Base-by-base conservation (phyloP, 768 basidiomycete genomes). In the Pluteus cervinus region DNA sequence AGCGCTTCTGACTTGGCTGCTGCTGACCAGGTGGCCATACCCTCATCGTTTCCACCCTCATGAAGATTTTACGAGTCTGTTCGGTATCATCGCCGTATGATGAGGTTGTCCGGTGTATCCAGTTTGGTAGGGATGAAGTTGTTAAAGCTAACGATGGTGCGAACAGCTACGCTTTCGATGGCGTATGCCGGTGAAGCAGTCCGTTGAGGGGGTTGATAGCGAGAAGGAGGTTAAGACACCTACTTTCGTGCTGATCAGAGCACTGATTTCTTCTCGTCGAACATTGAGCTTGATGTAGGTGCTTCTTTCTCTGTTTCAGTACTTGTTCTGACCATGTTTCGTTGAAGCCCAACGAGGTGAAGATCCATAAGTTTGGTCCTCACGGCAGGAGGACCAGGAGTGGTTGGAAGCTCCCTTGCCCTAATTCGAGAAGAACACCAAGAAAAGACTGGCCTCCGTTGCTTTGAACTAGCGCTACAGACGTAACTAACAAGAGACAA, bases 51-150 rank as follows among this genome's bases (percentile, higher is more conserved):
- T 75, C 81, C 49, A 86, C 86, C 42, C 82, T 96, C 60, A 78
- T 86, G 66, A 87, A 91, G 61, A 99, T 70, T 89, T 91, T 39
- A 67, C 69, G 43, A 84, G 76, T 49, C 61, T 98, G 53, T 98
- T 96, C 61, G 96, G 94, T 75, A 85, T 99, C 45, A 97, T 93
- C 56, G 91, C 93, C 55, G 24, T 85, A 83, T 55, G 70, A 76
- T 18, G 77, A 79, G 56, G 73, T 97, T 45, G 83, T 99, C 39
- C 66, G 94, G 69, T 79, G 94, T 40, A 97, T 98, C 57, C 94
- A 99, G 60, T 98, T 78, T 51, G 94, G 94, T 57, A 94, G 94
- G 63, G 94, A 99, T 53, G 93, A 97, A 66, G 93, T 97, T 46
- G 94, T 98, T 56, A 83, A 96, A 73, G 93, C 93, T 35, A 98